A percentile compares a stretch with the other conserved stretches of the same genome.
These are phyloP conservation scores for Hypoxylon rickii DNA, from an alignment of 495 filamentous ascomycete genomes.

Conservation along the genomic window DNA sequence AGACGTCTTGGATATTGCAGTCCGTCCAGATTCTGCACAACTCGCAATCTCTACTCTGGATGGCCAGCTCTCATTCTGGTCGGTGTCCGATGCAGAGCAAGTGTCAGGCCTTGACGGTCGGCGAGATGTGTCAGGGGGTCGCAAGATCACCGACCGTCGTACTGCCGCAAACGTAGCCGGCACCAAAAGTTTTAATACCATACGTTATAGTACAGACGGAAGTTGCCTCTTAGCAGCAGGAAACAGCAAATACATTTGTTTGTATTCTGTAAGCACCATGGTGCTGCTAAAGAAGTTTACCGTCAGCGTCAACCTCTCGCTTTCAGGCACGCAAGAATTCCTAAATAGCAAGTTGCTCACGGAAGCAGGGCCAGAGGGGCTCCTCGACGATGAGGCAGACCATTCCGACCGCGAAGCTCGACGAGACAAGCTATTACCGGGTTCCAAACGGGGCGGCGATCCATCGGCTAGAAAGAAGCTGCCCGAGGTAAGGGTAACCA, in stretches of 20 bases:
- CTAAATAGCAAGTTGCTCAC: conserved; percentile 89
- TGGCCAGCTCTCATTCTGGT: conserved; percentile 95
- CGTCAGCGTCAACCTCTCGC: conserved; percentile 87
- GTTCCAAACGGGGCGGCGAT: conserved; percentile 80
- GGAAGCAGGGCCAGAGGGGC: conserved; percentile 80
- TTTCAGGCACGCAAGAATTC: conserved; percentile 95
- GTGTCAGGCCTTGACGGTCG: conserved; percentile 81
- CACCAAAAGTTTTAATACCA: conserved; percentile 85
- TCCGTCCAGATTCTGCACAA: conserved; percentile 89
- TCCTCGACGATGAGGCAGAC: conserved; percentile 86
- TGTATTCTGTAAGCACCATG: conserved; percentile 88
- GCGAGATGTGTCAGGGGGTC: conserved; percentile 89
- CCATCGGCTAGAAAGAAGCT: conserved; percentile 71
- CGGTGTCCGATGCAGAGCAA: conserved; percentile 82
- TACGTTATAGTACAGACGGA: conserved; percentile 90
- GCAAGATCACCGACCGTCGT: conserved; percentile 80
- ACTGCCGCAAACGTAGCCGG: conserved; percentile 89
- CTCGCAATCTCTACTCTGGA: conserved; percentile 91
- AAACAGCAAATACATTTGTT: conserved; percentile 96
- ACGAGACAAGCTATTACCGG: conserved; percentile 82
- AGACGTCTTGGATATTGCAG: conserved; percentile 83
- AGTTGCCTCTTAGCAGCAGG: conserved; percentile 86
- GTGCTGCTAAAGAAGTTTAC: conserved; percentile 93
- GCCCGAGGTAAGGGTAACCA: conserved; percentile 84
- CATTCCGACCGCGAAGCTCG: conserved; percentile 87